Evolutionary conservation across 495 filamentous ascomycete species (phyloP), one percentile per base, ranked within the genome.

Genomic region (Filosporella fistucella): DNA sequence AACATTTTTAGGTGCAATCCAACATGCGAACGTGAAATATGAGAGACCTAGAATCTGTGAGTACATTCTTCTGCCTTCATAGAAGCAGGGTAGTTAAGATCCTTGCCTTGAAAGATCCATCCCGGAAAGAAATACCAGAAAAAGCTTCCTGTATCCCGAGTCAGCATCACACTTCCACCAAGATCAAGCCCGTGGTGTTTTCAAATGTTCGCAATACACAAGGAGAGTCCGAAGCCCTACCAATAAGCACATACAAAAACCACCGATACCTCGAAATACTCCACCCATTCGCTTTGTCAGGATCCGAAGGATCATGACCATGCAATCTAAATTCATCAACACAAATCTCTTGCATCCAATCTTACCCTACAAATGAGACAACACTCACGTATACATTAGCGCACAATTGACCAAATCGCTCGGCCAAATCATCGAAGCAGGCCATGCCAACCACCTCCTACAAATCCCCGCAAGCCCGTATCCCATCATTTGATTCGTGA

Each of bases 401-500:
- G 83, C 67, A 0, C 78, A 71, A 17, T 77, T 77, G 50, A 84
- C 79, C 20, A 89, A 65, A 33, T 71, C 82, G 1, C 67, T 68
- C 0, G 85, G 85, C 83, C 84, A 89, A 50, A 89, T 87, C 82
- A 89, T 87, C 6, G 84, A 74, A 3, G 83, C 81, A 3, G 80
- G 82, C 47, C 37, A 81, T 20, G 87, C 82, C 33, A 88, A 61
- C 53, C 80, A 83, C 16, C 75, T 71, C 42, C 79, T 71, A 40
- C 78, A 78, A 41, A 88, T 75, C 18, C 86, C 86, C 0, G 85
- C 85, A 36, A 90, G 70, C 0, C 85, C 85, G 55, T 86, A 87
- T 0, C 86, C 85, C 26, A 89, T 72, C 16, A 82, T 68, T 58
- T 90, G 86, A 1, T 81, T 87, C 3, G 84, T 83, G 29, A 90